Conservation (phyloP, 2,329 filamentous ascomycete genomes). For the Periglandula ipomoeae region DNA sequence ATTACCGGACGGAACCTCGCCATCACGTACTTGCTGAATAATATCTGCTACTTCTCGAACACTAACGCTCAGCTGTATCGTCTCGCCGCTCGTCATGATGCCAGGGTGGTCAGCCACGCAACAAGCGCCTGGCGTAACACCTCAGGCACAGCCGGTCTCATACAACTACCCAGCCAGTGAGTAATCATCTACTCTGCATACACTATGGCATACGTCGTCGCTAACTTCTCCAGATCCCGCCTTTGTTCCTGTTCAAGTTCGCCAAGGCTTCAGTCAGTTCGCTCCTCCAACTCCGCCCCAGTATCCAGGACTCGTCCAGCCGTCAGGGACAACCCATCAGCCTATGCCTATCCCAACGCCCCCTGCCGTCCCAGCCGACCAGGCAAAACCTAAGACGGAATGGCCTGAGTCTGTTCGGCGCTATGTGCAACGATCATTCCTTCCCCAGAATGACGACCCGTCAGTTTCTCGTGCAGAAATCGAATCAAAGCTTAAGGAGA, state of each 20-base stretch:
- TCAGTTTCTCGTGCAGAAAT: conserved; percentile 60
- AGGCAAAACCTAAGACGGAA: conserved; percentile 53
- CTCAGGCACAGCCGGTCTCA: conserved; percentile 23
- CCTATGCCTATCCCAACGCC: conserved; percentile 21
- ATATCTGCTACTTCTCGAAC: background rate
- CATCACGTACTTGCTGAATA: background rate
- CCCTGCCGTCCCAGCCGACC: conserved; percentile 17
- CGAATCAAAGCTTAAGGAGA: conserved; percentile 73
- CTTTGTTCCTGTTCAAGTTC: conserved; percentile 53
- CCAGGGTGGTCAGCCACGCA: conserved; percentile 27
- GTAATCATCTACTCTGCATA: conserved; percentile 11
- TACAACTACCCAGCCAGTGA: conserved; percentile 31
- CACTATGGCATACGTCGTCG: background rate
- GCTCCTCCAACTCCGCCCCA: conserved; percentile 24
- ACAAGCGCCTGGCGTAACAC: conserved; percentile 32
- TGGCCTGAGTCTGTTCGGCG: conserved; percentile 77
- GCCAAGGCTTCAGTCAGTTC: conserved; percentile 47
- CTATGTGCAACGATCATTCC: conserved; percentile 87
- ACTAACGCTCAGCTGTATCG: conserved; percentile 8
- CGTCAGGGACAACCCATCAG: conserved; percentile 18
- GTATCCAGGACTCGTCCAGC: conserved; percentile 22
- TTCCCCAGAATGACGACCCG: conserved; percentile 57
- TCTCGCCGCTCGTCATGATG: conserved; percentile 21
- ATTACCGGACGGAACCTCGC: background rate
- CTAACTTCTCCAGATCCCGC: conserved; percentile 38